A percentile compares a stretch with the other conserved stretches of the same genome.
Evolutionary conservation across 139 green algal genomes (phyloP).

Genomic region (Coelastrella sp.): DNA sequence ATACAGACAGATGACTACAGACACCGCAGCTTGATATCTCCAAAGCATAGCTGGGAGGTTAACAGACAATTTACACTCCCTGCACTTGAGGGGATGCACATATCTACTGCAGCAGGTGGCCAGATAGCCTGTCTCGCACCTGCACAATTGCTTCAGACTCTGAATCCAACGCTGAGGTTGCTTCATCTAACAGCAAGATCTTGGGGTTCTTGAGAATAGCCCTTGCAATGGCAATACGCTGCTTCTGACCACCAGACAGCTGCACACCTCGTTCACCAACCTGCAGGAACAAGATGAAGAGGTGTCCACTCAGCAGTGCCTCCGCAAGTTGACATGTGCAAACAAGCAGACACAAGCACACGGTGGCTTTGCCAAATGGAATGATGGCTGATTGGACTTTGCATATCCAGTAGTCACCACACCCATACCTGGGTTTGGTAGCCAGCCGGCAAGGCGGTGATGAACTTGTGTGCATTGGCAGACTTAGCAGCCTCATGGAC

Average conservation of each 20-base stretch:
- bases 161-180: constrained; percentile 90
- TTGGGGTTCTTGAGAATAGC: constrained; percentile 88
- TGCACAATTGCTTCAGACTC: constrained; percentile 75
- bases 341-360: too few species aligned
- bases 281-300: too few species aligned
- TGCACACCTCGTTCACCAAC: constrained; percentile 73
- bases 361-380: too few species aligned
- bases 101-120: too few species aligned
- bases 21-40: too few species aligned
- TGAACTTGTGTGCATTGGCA: constrained; percentile 88
- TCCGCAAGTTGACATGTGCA: too few species aligned
- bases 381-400: too few species aligned
- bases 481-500: constrained; percentile 75
- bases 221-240: constrained; percentile 95
- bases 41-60: too few species aligned
- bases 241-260: constrained; percentile 85
- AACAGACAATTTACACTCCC: background rate
- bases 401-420: too few species aligned
- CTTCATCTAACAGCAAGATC: constrained; percentile 73
- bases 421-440: constrained; percentile 72
- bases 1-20: background rate
- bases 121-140: background rate
- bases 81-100: too few species aligned
- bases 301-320: too few species aligned
- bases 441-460: constrained; percentile 66